phyloP scores from a whole-genome alignment of 1,139 yeast species.

The Suhomyces wounanorum region DNA sequence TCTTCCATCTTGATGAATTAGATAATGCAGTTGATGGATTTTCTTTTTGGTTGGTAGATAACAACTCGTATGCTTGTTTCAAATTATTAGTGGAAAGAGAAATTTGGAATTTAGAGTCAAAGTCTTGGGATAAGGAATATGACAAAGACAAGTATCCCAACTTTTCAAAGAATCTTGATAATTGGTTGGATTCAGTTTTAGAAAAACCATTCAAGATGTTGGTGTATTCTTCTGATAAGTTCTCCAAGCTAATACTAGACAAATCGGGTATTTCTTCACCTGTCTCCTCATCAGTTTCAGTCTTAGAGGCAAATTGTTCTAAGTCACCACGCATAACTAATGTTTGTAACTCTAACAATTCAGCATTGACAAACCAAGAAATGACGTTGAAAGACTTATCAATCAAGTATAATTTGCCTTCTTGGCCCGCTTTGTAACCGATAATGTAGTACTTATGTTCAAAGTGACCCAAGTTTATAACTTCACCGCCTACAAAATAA shows the following conservation, averaged over 20 bases:
- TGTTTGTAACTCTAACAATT: conserved; percentile 93
- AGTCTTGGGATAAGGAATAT: conserved; percentile 74
- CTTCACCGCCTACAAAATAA: conserved; percentile 92
- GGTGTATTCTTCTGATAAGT: conserved; percentile 59
- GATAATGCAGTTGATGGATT: conserved; percentile 36
- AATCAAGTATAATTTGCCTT: conserved; percentile 83
- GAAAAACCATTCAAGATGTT: conserved; percentile 50
- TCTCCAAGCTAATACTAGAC: conserved; percentile 62
- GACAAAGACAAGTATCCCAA: conserved; percentile 88
- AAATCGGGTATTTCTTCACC: conserved; percentile 45
- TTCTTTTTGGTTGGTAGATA: conserved; percentile 57
- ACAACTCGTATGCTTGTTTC: conserved; percentile 71
- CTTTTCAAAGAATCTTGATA: conserved; percentile 90
- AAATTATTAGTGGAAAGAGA: conserved; percentile 72
- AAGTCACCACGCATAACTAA: conserved; percentile 92
- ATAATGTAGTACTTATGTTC: conserved; percentile 84
- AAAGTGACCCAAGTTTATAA: conserved; percentile 89
- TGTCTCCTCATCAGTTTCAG: conserved; percentile 38
- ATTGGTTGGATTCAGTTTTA: conserved; percentile 70
- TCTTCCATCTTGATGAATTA: conserved; percentile 72
- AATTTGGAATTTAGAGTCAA: conserved; percentile 79
- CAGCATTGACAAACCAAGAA: conserved; percentile 78
- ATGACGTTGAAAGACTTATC: conserved; percentile 87
- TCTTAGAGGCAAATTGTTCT: conserved; percentile 44
- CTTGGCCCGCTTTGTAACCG: conserved; percentile 83